Evolutionary conservation across 371 early-diverging fungal genomes (phyloP), one percentile per base, ranked within the genome.

Genomic region (Mitosporidium daphniae): DNA sequence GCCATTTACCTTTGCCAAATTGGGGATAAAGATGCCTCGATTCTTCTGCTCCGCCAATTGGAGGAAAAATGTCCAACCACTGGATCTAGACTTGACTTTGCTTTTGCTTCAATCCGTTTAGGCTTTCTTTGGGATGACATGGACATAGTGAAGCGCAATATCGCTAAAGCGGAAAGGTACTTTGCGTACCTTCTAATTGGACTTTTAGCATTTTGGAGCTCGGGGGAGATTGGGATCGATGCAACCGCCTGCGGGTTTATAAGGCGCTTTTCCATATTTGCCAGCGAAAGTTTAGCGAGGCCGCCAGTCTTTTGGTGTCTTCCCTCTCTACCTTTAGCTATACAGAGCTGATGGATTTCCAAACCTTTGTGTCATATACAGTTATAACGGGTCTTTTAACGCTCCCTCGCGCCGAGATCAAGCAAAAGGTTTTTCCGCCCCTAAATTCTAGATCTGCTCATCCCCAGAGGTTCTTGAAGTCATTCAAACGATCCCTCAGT

Each of bases 141-240:
- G 31, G 59, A 57, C 9, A 39, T 74, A 21, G 61, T 68, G 23
- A 56, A 53, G 31, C 51, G 58, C 4, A 64, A 65, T 37, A 55
- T 73, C 40, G 62, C 70, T 42, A 60, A 63, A 45, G 61, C 55
- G 34, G 52, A 65, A 44, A 43, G 47, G 53, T 55, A 35, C 9
- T 24, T 16, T 32, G 20, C 25, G 20, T 3, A 8, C 1, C 10
- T 21, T 8, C 4, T 11, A 8, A 17, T 28, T 3, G 8, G 34
- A 6, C 20, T 38, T 22, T 30, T 34, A 61, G 71, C 23, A 49
- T 82, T 31, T 70, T 84, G 29, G 80, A 91, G 38, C 69, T 73
- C 45, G 89, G 86, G 18, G 86, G 93, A 14, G 99, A 95, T 52
- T 98, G 99, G 99, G 97, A 93, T 49, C 61, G 94, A 33, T 65